Percentiles rank a stretch among this genome's conserved stretches.
These are phyloP conservation scores for Neoboletus subvelutipes DNA, from an alignment of 768 basidiomycete genomes.

Conservation along the genomic window DNA sequence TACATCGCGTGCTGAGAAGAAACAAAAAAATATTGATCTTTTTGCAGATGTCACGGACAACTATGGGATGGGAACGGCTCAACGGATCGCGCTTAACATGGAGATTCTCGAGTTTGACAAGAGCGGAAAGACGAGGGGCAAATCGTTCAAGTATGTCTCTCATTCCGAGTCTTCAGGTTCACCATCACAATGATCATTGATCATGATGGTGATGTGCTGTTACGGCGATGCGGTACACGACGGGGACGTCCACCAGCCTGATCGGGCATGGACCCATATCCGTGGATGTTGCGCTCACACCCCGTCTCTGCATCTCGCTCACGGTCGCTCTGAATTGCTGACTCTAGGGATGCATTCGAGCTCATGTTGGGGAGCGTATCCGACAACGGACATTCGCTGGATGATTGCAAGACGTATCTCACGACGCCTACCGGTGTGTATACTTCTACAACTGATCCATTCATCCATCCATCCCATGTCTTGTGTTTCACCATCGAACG, in stretches of 20 bases:
- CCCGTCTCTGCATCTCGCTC: slow-evolving; percentile 6
- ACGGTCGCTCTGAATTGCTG: slow-evolving; percentile 17
- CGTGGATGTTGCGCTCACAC: slow-evolving; percentile 12
- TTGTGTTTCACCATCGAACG: neutral
- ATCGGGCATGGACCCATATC: neutral
- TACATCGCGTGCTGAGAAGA: neutral
- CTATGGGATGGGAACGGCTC: slow-evolving; percentile 75
- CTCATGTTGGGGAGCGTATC: slow-evolving; percentile 83
- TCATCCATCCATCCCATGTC: neutral
- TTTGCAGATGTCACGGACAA: slow-evolving; percentile 81
- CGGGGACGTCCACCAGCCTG: neutral
- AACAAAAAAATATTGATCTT: neutral
- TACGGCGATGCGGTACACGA: neutral
- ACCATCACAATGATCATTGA: neutral
- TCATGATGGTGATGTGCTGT: neutral
- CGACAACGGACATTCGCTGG: slow-evolving; percentile 72
- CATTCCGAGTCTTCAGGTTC: neutral
- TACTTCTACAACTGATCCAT: neutral
- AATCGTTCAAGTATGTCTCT: slow-evolving; percentile 45
- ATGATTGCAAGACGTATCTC: slow-evolving; percentile 80
- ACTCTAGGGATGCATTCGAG: slow-evolving; percentile 76
- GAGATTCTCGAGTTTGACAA: slow-evolving; percentile 59
- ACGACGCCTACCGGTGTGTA: slow-evolving; percentile 55
- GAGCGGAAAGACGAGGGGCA: slow-evolving; percentile 20
- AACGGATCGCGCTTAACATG: slow-evolving; percentile 63